These are phyloP conservation scores for Aspergillus caelatus DNA, from an alignment of 2,329 filamentous ascomycete genomes.

Conservation along the genomic window DNA sequence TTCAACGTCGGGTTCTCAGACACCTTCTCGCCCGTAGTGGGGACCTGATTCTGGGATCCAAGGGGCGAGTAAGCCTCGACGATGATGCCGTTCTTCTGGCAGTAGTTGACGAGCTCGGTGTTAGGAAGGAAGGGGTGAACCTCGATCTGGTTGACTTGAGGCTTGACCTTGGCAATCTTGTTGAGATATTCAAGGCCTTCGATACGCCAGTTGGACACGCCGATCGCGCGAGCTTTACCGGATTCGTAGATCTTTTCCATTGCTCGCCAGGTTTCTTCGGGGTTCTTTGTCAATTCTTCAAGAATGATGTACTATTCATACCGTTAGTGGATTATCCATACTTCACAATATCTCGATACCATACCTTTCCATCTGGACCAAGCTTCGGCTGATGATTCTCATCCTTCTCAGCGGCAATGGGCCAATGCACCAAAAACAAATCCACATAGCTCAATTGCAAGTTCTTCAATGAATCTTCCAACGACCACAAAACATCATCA, in stretches of 20 bases:
- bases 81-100: conserved; percentile 44
- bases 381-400: conserved; percentile 52
- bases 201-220: conserved; percentile 75
- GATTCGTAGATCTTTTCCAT: conserved; percentile 64
- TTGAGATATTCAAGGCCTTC: conserved; percentile 51
- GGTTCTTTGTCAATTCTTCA: conserved; percentile 67
- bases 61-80: conserved; percentile 49
- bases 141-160: conserved; percentile 50
- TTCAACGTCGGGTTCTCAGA: conserved; percentile 62
- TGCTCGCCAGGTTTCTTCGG: conserved; percentile 64
- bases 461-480: conserved; percentile 64
- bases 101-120: conserved; percentile 45
- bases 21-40: conserved; percentile 68
- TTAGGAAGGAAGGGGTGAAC: conserved; percentile 52
- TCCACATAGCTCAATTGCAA: conserved; percentile 73
- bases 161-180: conserved; percentile 45
- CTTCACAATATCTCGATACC: conserved; percentile 17
- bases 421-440: conserved; percentile 63
- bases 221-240: conserved; percentile 69
- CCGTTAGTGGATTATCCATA: neutral
- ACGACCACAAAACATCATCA: conserved; percentile 53
- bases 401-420: conserved; percentile 52
- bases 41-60: conserved; percentile 70
- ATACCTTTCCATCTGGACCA: conserved; percentile 53
- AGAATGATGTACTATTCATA: conserved; percentile 60